Conservation (phyloP, 345 rosid species). For the Salix purpurea region DNA sequence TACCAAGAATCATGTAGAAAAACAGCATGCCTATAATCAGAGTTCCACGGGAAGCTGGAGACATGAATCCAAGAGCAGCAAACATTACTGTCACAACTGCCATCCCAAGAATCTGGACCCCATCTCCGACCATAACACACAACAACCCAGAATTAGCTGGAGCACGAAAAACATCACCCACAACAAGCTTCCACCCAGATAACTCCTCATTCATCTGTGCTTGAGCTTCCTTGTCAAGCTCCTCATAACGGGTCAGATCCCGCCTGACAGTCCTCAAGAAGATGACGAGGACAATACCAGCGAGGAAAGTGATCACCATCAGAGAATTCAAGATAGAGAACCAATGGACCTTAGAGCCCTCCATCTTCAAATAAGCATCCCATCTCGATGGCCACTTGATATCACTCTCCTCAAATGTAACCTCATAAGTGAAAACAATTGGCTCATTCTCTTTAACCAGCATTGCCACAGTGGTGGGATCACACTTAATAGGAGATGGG, state of each 20-base stretch:
- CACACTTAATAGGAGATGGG: conserved; percentile 63
- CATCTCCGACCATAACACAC: conserved; percentile 70
- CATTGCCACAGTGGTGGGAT: conserved; percentile 62
- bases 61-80: conserved; percentile 80
- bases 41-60: conserved; percentile 74
- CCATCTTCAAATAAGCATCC: conserved; percentile 82
- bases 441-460: conserved; percentile 70
- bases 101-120: conserved; percentile 78
- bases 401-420: conserved; percentile 62
- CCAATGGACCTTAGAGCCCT: conserved; percentile 89
- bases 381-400: conserved; percentile 92
- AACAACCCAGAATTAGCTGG: conserved; percentile 52
- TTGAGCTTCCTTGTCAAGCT: conserved; percentile 84
- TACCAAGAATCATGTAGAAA: conserved; percentile 67
- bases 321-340: conserved; percentile 74
- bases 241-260: conserved; percentile 84
- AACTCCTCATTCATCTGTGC: conserved; percentile 92
- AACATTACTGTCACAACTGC: conserved; percentile 62
- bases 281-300: conserved; percentile 82
- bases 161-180: conserved; percentile 72
- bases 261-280: conserved; percentile 84
- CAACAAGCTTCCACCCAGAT: conserved; percentile 81
- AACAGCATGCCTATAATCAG: conserved; percentile 69
- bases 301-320: conserved; percentile 85
- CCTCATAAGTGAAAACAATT: conserved; percentile 69